phyloP scores from a whole-genome alignment of 202 grass and related monocot genomes.

The Carex sylvatica region DNA sequence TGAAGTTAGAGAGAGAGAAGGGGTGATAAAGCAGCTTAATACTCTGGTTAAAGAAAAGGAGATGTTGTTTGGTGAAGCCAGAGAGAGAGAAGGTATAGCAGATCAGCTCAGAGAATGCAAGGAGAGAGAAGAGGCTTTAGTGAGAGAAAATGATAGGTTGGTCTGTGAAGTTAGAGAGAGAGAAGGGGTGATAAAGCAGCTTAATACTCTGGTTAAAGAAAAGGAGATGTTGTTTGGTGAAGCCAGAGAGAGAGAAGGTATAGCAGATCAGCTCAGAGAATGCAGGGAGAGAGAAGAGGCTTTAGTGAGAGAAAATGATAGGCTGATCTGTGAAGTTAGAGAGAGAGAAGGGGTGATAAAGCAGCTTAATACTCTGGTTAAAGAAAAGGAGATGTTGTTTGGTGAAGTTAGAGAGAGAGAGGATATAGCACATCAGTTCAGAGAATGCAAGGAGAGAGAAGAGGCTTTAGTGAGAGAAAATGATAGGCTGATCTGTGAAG shows the following conservation, averaged over 20 bases:
- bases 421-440: too few species aligned
- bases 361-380: too few species aligned
- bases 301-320: constrained; percentile 39
- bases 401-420: too few species aligned
- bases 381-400: too few species aligned
- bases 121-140: constrained; percentile 44
- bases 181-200: neutral
- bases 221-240: constrained; percentile 39
- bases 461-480: too few species aligned
- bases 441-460: too few species aligned
- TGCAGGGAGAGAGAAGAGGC: constrained; percentile 51
- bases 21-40: constrained; percentile 40
- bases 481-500: too few species aligned
- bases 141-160: constrained; percentile 23
- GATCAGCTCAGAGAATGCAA: too few species aligned
- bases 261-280: constrained; percentile 48
- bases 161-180: constrained; percentile 10
- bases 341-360: neutral
- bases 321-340: constrained; percentile 29
- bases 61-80: constrained; percentile 18
- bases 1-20: constrained; percentile 48
- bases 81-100: constrained; percentile 36
- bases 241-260: constrained; percentile 37
- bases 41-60: too few species aligned
- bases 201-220: constrained; percentile 35